Base-by-base conservation (phyloP, 768 basidiomycete genomes). In the Pleurotus eryngii region DNA sequence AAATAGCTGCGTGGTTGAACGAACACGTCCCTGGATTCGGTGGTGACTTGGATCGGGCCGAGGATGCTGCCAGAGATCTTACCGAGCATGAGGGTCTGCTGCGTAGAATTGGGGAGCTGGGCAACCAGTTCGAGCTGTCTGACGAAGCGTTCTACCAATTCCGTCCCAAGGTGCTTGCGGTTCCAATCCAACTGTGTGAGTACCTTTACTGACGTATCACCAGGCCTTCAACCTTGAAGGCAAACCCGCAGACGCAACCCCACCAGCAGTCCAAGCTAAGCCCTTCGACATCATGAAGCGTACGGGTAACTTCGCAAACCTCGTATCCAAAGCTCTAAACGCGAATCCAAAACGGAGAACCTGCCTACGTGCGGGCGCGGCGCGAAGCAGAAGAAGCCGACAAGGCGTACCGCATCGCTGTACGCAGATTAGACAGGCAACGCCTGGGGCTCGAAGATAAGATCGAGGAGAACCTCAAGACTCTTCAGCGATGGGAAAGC, bases 81-180 rank as follows among this genome's bases (percentile, higher is more conserved):
- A 81, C 84, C 0, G 81, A 85, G 63, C 74, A 81, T n/a, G 82
- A 85, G 27, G 80, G 80, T 22, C 74, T 86, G 0, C 68, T 88
- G 15, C 79, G 94, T 53, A 78, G 92, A 47, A 75, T 94, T 48
- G 92, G 92, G 37, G 92, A 93, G 67, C 75, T 90, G 50, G 91
- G 92, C 7, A 94, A 94, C 65, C 78, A 81, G 53, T 93, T 90
- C 61, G 90, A 90, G 63, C 81, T 81, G 59, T 80, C 85, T 2
- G 86, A 89, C 42, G 90, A 90, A 61, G 89, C 89, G 1, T 92
- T 81, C 66, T 94, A 89, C 68, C 92, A 93, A 68, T 92, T 94
- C 74, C 76, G 91, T 14, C 83, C 86, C 18, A 91, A 88, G 80
- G 90, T 89, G 57, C 3, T 75, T 64, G 11, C 18, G 50, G 17